A percentile compares a stretch with the other conserved stretches of the same genome.
Evolutionary conservation across 345 rosid species (phyloP).

Genomic region (Lumnitzera littorea): DNA sequence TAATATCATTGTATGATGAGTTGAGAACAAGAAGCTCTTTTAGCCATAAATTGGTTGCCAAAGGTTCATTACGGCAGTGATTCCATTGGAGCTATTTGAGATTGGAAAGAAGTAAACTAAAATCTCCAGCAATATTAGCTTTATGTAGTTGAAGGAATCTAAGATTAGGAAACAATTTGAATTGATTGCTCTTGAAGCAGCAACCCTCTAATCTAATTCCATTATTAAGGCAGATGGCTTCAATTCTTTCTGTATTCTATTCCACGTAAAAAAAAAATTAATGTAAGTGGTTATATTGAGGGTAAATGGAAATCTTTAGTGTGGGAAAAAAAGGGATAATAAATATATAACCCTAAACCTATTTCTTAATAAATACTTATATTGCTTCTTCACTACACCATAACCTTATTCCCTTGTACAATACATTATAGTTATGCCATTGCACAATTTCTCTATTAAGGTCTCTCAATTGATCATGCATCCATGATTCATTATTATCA

Average conservation of each 20-base stretch:
- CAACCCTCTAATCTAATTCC: too few species aligned
- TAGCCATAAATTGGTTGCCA: conserved; percentile 5
- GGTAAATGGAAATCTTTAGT: too few species aligned
- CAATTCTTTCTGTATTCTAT: not conserved
- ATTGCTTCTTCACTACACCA: not conserved
- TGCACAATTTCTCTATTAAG: conserved; percentile 5
- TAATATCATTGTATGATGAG: not conserved
- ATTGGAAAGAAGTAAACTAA: not conserved
- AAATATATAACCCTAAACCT: not conserved
- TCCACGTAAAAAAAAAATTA: not conserved
- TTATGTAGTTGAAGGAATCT: not conserved
- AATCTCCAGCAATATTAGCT: not conserved
- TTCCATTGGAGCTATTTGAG: conserved; percentile 6
- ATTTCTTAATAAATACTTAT: not conserved
- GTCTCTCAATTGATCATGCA: conserved; percentile 9
- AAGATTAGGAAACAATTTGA: not conserved
- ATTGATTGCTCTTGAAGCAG: not conserved
- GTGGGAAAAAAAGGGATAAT: too few species aligned
- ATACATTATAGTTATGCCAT: not conserved
- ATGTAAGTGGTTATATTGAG: too few species aligned
- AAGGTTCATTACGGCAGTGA: not conserved
- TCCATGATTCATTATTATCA: not conserved
- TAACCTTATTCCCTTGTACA: not conserved
- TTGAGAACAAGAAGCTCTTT: not conserved
- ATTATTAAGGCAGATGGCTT: conserved; percentile 1